A percentile compares a stretch with the other conserved stretches of the same genome.
Evolutionary conservation across 768 basidiomycete species (phyloP).

Genomic region (Xerocomellus intermedius): DNA sequence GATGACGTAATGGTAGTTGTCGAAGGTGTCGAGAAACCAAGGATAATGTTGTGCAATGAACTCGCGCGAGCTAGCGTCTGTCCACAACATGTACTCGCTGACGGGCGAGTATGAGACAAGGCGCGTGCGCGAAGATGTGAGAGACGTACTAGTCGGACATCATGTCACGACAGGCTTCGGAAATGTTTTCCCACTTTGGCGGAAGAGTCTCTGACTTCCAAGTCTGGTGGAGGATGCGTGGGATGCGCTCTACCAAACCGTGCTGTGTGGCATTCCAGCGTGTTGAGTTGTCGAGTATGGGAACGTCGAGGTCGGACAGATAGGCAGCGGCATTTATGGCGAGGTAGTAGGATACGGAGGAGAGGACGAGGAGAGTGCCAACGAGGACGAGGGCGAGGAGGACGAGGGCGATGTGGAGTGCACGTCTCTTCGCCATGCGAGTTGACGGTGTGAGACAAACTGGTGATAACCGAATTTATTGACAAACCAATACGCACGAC

Average conservation of each 20-base stretch:
- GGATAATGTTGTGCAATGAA: constrained; percentile 88
- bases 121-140: constrained; percentile 5
- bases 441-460: neutral
- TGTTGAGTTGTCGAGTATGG: constrained; percentile 49
- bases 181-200: constrained; percentile 72
- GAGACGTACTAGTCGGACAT: constrained; percentile 92
- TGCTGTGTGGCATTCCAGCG: constrained; percentile 66
- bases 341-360: constrained; percentile 88
- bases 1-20: constrained; percentile 87
- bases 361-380: constrained; percentile 89
- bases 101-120: constrained; percentile 13
- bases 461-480: neutral
- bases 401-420: constrained; percentile 46
- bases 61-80: constrained; percentile 83
- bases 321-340: constrained; percentile 77
- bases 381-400: constrained; percentile 75
- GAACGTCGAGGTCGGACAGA: constrained; percentile 75
- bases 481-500: constrained; percentile 20
- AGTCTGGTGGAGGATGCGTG: constrained; percentile 95
- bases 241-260: constrained; percentile 71
- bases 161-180: constrained; percentile 82
- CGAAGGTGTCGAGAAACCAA: constrained; percentile 93
- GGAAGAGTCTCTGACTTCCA: constrained; percentile 94
- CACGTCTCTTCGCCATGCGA: constrained; percentile 44
- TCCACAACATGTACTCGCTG: constrained; percentile 98